A percentile compares a stretch with the other conserved stretches of the same genome.
phyloP scores from a whole-genome alignment of 805 yeast genomes.

The Yarrowia deformans region DNA sequence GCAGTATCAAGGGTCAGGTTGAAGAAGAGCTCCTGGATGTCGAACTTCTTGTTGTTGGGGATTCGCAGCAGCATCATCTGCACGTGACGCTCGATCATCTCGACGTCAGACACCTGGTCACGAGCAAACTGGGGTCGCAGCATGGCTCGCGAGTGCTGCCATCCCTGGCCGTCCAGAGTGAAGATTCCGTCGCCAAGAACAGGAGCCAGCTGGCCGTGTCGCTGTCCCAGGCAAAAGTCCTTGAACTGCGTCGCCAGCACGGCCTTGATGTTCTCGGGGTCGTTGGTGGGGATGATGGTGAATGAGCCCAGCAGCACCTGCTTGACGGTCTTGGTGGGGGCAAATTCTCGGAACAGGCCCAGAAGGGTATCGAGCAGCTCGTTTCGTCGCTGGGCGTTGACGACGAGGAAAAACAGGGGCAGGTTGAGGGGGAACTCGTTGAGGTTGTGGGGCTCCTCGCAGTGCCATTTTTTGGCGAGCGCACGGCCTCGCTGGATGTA shows the following conservation, averaged over 20 bases:
- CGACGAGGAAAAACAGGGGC: constrained; percentile 23
- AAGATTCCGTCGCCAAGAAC: constrained; percentile 52
- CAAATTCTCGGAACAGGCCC: not conserved
- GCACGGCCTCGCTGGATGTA: constrained; percentile 1
- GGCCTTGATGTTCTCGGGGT: constrained; percentile 50
- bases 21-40: constrained; percentile 48
- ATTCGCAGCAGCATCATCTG: constrained; percentile 40
- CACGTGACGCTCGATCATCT: constrained; percentile 46
- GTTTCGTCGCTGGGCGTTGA: constrained; percentile 23
- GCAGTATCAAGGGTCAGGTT: constrained; percentile 50
- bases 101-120: constrained; percentile 49
- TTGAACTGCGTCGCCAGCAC: constrained; percentile 49
- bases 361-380: constrained; percentile 24
- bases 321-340: constrained; percentile 37
- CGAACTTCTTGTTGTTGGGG: constrained; percentile 42
- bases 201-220: constrained; percentile 46
- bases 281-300: constrained; percentile 43
- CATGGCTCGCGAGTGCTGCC: constrained; percentile 52
- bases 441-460: constrained; percentile 32
- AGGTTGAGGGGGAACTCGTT: constrained; percentile 28
- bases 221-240: constrained; percentile 48
- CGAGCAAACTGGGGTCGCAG: constrained; percentile 51
- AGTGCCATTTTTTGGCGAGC: constrained; percentile 37
- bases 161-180: constrained; percentile 50
- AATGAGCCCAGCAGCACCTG: constrained; percentile 26